Evolutionary conservation across 441 rosid genomes (phyloP).

Genomic region (Hura crepitans): DNA sequence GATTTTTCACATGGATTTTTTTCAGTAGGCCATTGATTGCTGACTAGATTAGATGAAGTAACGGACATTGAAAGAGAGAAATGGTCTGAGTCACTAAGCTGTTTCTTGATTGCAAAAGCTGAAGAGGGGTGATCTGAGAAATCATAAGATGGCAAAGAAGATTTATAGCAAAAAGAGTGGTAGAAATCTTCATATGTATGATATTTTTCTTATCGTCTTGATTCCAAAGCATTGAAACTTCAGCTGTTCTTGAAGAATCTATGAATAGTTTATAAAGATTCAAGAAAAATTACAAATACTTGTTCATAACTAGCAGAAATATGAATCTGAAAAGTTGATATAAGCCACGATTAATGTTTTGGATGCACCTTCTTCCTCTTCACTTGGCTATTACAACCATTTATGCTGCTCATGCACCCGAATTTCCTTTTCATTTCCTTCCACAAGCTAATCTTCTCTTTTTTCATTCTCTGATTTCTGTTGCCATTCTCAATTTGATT

Average conservation of each 20-base stretch:
- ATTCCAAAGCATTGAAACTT: too few relatives aligned
- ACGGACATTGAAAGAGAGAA: not conserved
- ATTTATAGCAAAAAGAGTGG: not conserved
- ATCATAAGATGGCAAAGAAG: too few relatives aligned
- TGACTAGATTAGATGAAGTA: not conserved
- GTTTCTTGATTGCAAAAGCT: not conserved
- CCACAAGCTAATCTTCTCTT: constrained; percentile 57
- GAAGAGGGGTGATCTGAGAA: not conserved
- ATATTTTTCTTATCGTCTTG: too few relatives aligned
- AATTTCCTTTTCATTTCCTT: constrained; percentile 75
- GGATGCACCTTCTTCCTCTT: constrained; percentile 65
- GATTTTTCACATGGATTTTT: not conserved
- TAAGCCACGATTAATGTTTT: not conserved
- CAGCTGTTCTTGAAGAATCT: too few relatives aligned
- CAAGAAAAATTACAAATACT: too few relatives aligned
- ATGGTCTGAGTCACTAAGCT: not conserved
- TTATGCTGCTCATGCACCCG: constrained; percentile 49
- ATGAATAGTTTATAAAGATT: too few relatives aligned
- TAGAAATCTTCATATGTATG: too few relatives aligned
- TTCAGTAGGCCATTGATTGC: too few relatives aligned
- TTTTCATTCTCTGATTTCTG: constrained; percentile 27
- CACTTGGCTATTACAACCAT: constrained; percentile 45
- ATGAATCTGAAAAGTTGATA: not conserved
- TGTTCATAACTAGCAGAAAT: not conserved
- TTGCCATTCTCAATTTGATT: constrained; percentile 40